phyloP scores from a whole-genome alignment of 129 eudicot genomes.

The carrot (Daucus carota) region DNA sequence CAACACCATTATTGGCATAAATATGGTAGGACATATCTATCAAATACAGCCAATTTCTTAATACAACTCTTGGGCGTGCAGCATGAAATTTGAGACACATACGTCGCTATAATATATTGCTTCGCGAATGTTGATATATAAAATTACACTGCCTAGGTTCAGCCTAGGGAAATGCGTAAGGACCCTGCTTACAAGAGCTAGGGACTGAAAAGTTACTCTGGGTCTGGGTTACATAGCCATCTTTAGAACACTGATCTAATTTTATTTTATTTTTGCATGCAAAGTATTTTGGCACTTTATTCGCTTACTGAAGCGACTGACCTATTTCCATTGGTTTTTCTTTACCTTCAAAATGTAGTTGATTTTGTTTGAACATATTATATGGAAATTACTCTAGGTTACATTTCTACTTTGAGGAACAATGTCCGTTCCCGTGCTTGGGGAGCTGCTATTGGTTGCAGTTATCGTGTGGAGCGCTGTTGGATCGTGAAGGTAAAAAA shows the following conservation, averaged over 20 bases:
- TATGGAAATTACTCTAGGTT: conserved; percentile 38
- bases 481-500: conserved; percentile 66
- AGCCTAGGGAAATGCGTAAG: not conserved
- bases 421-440: conserved; percentile 98
- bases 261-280: not conserved
- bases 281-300: not conserved
- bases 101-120: not conserved
- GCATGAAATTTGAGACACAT: not conserved
- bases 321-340: not conserved
- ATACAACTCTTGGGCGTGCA: not conserved
- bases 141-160: not conserved
- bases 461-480: conserved; percentile 86
- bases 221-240: not conserved
- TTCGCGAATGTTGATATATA: not conserved
- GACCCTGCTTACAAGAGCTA: not conserved
- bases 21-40: not conserved
- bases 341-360: not conserved
- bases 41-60: not conserved
- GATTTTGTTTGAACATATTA: not conserved
- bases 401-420: conserved; percentile 81
- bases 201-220: not conserved
- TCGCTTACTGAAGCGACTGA: not conserved
- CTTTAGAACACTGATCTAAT: not conserved
- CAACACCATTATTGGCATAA: not conserved
- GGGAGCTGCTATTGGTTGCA: conserved; percentile 98